These are phyloP conservation scores for Cercospora zeina DNA, from an alignment of 2,329 filamentous ascomycete species.

Conservation along the genomic window DNA sequence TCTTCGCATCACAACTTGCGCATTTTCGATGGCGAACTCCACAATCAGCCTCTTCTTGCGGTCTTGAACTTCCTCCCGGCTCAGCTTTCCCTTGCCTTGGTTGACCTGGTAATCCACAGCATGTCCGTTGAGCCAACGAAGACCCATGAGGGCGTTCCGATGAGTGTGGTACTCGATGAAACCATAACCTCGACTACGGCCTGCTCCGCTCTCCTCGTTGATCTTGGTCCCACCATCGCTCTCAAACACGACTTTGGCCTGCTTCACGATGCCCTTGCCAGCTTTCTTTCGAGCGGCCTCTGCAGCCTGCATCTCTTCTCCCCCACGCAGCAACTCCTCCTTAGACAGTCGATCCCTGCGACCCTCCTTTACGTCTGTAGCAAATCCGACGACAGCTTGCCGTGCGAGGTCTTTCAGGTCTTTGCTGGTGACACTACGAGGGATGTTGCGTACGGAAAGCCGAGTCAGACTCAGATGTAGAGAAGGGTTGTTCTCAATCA, in stretches of 20 bases:
- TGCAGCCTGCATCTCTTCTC: slow-evolving; percentile 75
- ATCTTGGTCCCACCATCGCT: slow-evolving; percentile 82
- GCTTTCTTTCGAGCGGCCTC: slow-evolving; percentile 78
- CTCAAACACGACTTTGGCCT: slow-evolving; percentile 95
- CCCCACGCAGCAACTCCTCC: slow-evolving; percentile 80
- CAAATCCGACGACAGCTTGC: slow-evolving; percentile 91
- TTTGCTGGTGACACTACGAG: slow-evolving; percentile 78
- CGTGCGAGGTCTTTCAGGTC: slow-evolving; percentile 88
- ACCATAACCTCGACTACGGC: slow-evolving; percentile 87
- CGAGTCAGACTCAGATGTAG: slow-evolving; percentile 87
- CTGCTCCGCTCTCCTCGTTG: slow-evolving; percentile 71
- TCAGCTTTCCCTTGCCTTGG: slow-evolving; percentile 42
- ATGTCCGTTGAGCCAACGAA: slow-evolving; percentile 89
- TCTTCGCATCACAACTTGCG: slow-evolving; percentile 84
- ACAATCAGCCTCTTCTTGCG: slow-evolving; percentile 88
- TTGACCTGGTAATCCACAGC: slow-evolving; percentile 55
- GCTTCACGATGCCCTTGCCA: slow-evolving; percentile 82
- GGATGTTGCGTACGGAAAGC: slow-evolving; percentile 87
- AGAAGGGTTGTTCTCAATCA: slow-evolving; percentile 87
- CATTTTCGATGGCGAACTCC: slow-evolving; percentile 98
- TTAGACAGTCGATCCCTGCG: slow-evolving; percentile 77
- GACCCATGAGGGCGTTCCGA: slow-evolving; percentile 88
- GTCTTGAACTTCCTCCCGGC: slow-evolving; percentile 57
- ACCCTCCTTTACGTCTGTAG: slow-evolving; percentile 80
- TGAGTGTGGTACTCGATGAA: slow-evolving; percentile 97